Evolutionary conservation across 164 flowering plant species (phyloP), one percentile per base, ranked within the genome.

Genomic region (Magnolia officinalis): DNA sequence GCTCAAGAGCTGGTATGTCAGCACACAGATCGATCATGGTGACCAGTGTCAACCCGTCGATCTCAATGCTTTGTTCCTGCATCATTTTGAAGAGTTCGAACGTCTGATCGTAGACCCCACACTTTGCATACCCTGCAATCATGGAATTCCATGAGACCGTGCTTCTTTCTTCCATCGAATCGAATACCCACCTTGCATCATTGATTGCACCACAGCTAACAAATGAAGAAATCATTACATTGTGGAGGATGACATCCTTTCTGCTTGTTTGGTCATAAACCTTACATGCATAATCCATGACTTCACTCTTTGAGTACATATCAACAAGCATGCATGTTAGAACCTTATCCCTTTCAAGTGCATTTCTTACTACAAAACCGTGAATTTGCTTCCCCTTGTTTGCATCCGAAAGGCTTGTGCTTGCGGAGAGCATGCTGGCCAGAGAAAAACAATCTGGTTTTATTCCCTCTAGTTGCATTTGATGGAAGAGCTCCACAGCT

Each of bases 131-230:
- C 8, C 81, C 81, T 13, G 55, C 64, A 73, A 81, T 72, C 29
- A 78, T 63, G 67, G 78, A 52, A 68, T 81, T 81, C 81, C 81
- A 81, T 58, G 81, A 81, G 26, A 71, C 76, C 1, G 69, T 75
- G 71, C 67, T 76, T 21, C 75, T 78, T 73, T 66, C 70, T 23
- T 59, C 69, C 75, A 77, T 81, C 69, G 58, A 65, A 63, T 77
- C 50, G 64, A 77, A 80, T 50, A 80, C 0, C 6, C 18, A n/a
- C 67, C 50, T 80, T 8, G 82, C 82, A 14, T 70, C 77, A 37
- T 74, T 45, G 23, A 74, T 63, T 50, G 50, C 71, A 4, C 73
- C 64, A 65, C 61, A 64, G 29, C 45, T 74, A 45, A 71, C 68
- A 70, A 50, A 80, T 18, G 72, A 66, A 7, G 72, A 74, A 64